A percentile compares a stretch with the other conserved stretches of the same genome.
Conservation (phyloP, 495 filamentous ascomycete genomes). For the Xylaria flabelliformis region DNA sequence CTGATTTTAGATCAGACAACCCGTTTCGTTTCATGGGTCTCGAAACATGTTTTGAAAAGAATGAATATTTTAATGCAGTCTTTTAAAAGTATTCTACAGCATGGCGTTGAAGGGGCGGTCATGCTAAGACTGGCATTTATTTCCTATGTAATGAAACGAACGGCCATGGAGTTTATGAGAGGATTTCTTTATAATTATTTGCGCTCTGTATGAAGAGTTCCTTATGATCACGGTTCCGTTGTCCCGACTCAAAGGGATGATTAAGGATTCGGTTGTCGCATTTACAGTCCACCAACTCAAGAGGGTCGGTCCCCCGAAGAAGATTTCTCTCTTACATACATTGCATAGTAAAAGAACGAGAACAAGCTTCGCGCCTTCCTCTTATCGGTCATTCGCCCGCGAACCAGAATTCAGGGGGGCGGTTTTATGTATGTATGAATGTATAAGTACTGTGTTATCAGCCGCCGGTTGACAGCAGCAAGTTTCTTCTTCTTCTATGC, state of each 20-base stretch:
- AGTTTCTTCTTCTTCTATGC: constrained; percentile 3
- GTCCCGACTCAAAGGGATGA: neutral
- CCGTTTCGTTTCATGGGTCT: neutral
- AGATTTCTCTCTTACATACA: neutral
- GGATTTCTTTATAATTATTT: constrained; percentile 1
- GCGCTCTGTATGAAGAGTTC: neutral
- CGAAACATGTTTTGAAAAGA: neutral
- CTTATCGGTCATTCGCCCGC: neutral
- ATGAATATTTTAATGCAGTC: constrained; percentile 12
- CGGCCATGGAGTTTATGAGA: constrained; percentile 37
- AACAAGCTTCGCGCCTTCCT: neutral
- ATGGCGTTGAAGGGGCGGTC: constrained; percentile 38
- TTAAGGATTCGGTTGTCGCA: constrained; percentile 13
- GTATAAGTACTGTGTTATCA: constrained; percentile 3
- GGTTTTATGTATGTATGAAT: constrained; percentile 21
- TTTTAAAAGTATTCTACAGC: constrained; percentile 30
- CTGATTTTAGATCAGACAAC: constrained; percentile 2
- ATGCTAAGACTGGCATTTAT: constrained; percentile 35
- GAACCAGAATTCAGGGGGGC: neutral
- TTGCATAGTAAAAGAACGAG: neutral
- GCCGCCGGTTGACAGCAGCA: neutral
- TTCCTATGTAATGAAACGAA: constrained; percentile 34
- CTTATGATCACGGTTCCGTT: neutral
- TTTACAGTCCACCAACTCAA: constrained; percentile 9
- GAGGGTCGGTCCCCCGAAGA: neutral